A percentile compares a stretch with the other conserved stretches of the same genome.
Conservation (phyloP, 345 rosid genomes). For the Linum tenue region DNA sequence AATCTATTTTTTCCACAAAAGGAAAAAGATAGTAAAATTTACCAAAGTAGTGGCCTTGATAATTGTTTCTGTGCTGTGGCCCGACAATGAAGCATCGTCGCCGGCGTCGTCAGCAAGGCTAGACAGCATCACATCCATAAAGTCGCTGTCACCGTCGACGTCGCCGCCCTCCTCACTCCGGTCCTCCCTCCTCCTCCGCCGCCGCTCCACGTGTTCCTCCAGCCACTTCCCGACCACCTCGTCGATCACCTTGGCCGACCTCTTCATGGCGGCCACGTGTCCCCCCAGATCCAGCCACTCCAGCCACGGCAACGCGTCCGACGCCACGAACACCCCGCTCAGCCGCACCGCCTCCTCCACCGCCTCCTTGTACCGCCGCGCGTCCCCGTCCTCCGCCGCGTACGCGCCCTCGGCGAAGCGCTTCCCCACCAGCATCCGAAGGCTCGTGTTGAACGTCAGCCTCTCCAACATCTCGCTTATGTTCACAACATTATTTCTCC, state of each 20-base stretch:
- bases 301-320: conserved; percentile 48
- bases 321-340: conserved; percentile 25
- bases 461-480: conserved; percentile 35
- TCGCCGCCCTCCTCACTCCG: not conserved
- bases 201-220: conserved; percentile 36
- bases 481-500: not conserved
- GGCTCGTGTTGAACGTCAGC: conserved; percentile 44
- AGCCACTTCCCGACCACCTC: conserved; percentile 38
- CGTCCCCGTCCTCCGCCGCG: conserved; percentile 25
- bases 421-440: conserved; percentile 45
- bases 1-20: not conserved
- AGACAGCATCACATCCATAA: conserved; percentile 49
- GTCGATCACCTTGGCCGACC: conserved; percentile 38
- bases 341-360: conserved; percentile 33
- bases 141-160: conserved; percentile 19
- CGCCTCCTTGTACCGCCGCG: conserved; percentile 37
- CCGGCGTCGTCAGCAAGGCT: conserved; percentile 28
- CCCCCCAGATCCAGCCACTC: conserved; percentile 49
- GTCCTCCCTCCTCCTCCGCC: not conserved
- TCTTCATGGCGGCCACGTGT: conserved; percentile 38
- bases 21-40: conserved; percentile 6
- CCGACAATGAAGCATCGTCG: conserved; percentile 14
- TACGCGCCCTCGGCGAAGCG: conserved; percentile 19
- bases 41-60: conserved; percentile 59
- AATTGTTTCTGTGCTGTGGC: conserved; percentile 35